Percentiles rank a stretch among this genome's conserved stretches.
Conservation (phyloP, 768 basidiomycete genomes). For the Tulasnella sp. region DNA sequence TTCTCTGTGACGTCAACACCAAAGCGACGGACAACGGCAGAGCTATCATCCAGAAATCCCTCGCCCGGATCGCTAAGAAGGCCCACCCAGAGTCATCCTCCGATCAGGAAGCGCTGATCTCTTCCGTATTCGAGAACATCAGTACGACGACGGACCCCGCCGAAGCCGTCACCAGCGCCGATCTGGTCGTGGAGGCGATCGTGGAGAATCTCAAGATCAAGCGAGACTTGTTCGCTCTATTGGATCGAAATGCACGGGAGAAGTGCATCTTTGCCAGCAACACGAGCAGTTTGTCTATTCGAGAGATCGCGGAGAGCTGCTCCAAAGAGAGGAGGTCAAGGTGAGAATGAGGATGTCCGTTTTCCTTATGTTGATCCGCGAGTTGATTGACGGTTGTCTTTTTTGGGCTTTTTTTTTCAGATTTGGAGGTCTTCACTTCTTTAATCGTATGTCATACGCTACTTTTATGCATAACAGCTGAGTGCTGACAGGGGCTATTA, state of each 20-base stretch:
- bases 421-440: constrained; percentile 34
- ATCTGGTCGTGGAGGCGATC: constrained; percentile 35
- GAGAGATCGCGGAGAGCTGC: constrained; percentile 29
- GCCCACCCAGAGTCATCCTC: constrained; percentile 23
- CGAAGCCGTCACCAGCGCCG: constrained; percentile 27
- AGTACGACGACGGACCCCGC: constrained; percentile 28
- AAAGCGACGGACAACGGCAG: constrained; percentile 29
- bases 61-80: constrained; percentile 30
- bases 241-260: constrained; percentile 27
- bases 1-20: constrained; percentile 29
- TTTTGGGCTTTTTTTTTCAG: constrained; percentile 15
- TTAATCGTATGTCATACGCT: constrained; percentile 28
- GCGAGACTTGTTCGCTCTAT: constrained; percentile 29
- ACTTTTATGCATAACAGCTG: neutral
- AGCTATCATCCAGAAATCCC: constrained; percentile 31
- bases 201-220: constrained; percentile 33
- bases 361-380: too few species aligned
- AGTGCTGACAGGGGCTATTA: neutral
- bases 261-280: constrained; percentile 33
- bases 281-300: constrained; percentile 30
- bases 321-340: constrained; percentile 21
- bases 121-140: constrained; percentile 26
- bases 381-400: too few species aligned
- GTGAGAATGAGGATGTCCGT: neutral
- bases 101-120: constrained; percentile 21